These are phyloP conservation scores for Acrocalymma vagum DNA, from an alignment of 2,329 filamentous ascomycete genomes.

Conservation along the genomic window DNA sequence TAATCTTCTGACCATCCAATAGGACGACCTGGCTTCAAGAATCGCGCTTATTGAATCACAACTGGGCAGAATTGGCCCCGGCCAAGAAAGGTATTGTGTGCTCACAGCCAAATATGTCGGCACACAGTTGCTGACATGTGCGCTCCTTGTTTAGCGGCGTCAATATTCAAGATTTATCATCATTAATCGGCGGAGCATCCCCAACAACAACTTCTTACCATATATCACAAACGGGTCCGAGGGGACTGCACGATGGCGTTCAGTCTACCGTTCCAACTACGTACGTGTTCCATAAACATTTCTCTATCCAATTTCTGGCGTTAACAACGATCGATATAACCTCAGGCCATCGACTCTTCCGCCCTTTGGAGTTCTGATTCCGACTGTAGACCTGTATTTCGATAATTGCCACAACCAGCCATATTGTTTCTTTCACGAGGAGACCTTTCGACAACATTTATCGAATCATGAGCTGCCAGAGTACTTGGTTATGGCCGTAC, in stretches of 20 bases:
- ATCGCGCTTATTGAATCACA: conserved; percentile 4
- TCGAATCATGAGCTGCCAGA: conserved; percentile 1
- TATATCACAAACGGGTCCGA: neutral
- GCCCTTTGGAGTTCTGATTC: neutral
- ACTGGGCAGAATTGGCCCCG: neutral
- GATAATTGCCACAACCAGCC: conserved; percentile 7
- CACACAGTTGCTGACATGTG: neutral
- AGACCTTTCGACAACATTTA: conserved; percentile 5
- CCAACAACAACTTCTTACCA: neutral
- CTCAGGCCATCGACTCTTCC: conserved; percentile 1
- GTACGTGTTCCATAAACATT: too few species aligned
- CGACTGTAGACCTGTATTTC: conserved; percentile 9
- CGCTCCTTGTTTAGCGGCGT: neutral
- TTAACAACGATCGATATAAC: neutral
- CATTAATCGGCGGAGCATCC: neutral
- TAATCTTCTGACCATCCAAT: neutral
- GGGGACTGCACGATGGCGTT: too few species aligned
- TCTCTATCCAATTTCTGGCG: too few species aligned
- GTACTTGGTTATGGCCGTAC: conserved; percentile 3
- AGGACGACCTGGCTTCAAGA: conserved; percentile 4
- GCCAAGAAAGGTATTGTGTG: neutral
- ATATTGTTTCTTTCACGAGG: conserved; percentile 15
- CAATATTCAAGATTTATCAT: conserved; percentile 1
- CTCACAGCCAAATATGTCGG: neutral
- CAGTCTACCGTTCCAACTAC: too few species aligned